These are phyloP conservation scores for Fusarium concolor DNA, from an alignment of 2,329 filamentous ascomycete species.

Conservation along the genomic window DNA sequence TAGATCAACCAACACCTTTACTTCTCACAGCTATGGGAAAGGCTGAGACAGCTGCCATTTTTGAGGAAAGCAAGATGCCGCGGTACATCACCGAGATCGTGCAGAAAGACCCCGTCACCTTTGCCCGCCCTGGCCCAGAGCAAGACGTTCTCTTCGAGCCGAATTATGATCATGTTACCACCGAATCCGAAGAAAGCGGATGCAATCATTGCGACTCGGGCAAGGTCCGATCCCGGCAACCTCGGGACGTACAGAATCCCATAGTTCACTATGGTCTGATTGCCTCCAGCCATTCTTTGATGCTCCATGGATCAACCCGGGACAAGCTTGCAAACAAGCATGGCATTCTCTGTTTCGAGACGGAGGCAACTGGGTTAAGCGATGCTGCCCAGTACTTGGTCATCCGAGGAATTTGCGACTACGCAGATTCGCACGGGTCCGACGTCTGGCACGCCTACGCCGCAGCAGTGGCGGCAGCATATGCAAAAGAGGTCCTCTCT, in stretches of 20 bases:
- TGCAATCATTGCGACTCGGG: background rate
- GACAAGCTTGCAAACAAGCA: background rate
- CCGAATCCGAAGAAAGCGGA: no score
- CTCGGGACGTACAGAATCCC: background rate
- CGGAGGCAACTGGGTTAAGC: background rate
- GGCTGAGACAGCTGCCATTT: background rate
- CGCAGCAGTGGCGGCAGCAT: no score
- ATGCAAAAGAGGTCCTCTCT: slow-evolving; percentile 1
- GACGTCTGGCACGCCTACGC: no score
- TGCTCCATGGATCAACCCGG: background rate
- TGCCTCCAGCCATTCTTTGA: background rate
- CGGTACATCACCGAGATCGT: background rate
- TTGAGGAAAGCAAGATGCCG: background rate
- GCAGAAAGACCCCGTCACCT: background rate
- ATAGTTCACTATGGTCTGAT: background rate
- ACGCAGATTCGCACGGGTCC: background rate
- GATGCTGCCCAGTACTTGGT: background rate
- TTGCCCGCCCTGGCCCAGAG: background rate
- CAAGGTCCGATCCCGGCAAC: background rate
- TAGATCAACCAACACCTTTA: background rate
- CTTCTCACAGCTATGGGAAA: slow-evolving; percentile 1
- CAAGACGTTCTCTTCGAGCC: background rate
- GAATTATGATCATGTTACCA: background rate
- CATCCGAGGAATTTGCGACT: slow-evolving; percentile 1
- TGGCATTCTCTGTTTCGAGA: background rate